Evolutionary conservation across 2,329 filamentous ascomycete species (phyloP).

Genomic region (Botrytis hyacinthi): DNA sequence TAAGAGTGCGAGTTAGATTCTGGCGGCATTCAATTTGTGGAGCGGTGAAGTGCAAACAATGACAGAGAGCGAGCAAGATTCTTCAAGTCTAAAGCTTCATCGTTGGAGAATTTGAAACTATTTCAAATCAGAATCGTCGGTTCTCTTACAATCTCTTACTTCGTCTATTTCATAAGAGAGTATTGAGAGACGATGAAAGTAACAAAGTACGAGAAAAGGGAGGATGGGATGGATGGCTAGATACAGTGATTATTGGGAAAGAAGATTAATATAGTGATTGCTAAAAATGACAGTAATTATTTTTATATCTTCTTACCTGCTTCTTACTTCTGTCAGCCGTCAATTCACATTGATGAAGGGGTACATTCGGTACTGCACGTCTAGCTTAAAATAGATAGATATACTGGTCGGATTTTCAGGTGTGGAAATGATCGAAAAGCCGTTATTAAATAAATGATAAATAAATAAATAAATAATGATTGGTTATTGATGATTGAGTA

Average conservation of each 20-base stretch:
- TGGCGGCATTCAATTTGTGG: not conserved
- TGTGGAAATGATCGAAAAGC: conserved; percentile 1
- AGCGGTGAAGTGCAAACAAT: not conserved
- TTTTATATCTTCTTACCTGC: not conserved
- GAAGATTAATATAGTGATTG: not conserved
- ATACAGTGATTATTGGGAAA: not conserved
- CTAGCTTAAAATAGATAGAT: conserved; percentile 1
- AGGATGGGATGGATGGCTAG: not conserved
- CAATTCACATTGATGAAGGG: not conserved
- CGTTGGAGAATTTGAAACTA: conserved; percentile 4
- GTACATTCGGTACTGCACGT: not conserved
- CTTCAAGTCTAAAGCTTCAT: not conserved
- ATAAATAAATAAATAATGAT: not conserved
- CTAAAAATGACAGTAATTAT: not conserved
- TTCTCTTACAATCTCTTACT: conserved; percentile 2
- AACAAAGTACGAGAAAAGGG: not conserved
- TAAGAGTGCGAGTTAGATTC: not conserved
- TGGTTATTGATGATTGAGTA: not conserved
- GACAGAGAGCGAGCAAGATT: not conserved
- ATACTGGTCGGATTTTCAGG: not conserved
- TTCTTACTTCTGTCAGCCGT: not conserved
- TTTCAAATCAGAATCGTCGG: not conserved
- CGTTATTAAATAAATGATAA: not conserved
- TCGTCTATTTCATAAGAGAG: conserved; percentile 3
- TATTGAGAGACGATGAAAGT: conserved; percentile 7